Evolutionary conservation across 768 basidiomycete genomes (phyloP), one percentile per base, ranked within the genome.

Genomic region (Phylloporus arenicola): DNA sequence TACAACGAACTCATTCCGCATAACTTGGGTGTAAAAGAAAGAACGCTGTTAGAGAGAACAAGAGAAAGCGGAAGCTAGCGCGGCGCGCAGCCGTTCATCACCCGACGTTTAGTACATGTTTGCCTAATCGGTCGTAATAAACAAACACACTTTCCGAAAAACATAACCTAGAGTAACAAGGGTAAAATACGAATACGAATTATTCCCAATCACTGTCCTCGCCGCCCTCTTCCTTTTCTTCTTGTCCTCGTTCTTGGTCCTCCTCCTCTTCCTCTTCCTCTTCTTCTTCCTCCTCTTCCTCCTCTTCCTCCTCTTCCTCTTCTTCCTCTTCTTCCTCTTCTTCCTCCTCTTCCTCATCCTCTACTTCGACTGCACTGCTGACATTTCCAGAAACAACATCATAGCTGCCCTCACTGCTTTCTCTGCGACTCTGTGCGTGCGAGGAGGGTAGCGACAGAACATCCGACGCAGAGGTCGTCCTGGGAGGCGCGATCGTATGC

Each of bases 351-450:
- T 71, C 71, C 4, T 68, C 70, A 10, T 66, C 65, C 50, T 69
- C 72, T 22, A 25, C 41, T 25, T 33, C 57, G 14, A 55, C 75
- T 25, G 66, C 69, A 24, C 71, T 73, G 50, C 79, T 78, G 3
- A 67, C 75, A 59, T 75, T 78, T 22, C 74, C 74, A 31, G 79
- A 76, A 24, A 88, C 77, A 6, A 86, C 72, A 61, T 86, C 85
- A 61, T 81, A 87, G 53, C 84, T 82, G 13, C 75, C 83, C 47
- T 84, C 83, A 53, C 82, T 83, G 57, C 78, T 79, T 45, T 75
- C 77, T 37, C 82, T 73, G 8, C 79, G 78, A 56, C 72, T 72
- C 17, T 65, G 63, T 7, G 67, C 56, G 31, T 67, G 66, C 16
- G 72, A 72, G 9, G 68, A 64, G 10, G 70, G 65, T 11, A 62